Conservation (phyloP, 1,284 basidiomycete species). For the Rhodotorula sp. region DNA sequence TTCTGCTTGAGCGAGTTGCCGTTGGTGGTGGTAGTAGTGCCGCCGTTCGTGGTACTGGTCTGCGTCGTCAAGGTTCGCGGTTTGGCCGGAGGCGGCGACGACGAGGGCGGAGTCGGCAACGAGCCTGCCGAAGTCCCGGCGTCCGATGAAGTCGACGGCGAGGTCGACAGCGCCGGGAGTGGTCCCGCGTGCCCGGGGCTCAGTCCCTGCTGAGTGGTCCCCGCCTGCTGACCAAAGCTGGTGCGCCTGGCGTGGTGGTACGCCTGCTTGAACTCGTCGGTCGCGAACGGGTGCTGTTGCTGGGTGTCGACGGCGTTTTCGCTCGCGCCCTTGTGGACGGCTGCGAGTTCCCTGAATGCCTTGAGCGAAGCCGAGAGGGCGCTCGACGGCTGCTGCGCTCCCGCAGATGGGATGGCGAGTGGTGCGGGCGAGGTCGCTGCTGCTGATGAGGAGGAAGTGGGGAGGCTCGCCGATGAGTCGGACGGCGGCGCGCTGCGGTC, state of each 20-base stretch:
- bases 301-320: not conserved
- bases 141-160: slow-evolving; percentile 14
- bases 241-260: slow-evolving; percentile 33
- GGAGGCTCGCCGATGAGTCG: too few relatives aligned
- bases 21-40: not conserved
- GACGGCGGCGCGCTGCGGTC: not conserved
- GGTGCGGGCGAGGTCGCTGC: not conserved
- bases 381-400: slow-evolving; percentile 6
- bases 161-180: slow-evolving; percentile 17
- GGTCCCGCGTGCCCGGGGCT: not conserved
- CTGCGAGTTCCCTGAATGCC: slow-evolving; percentile 27
- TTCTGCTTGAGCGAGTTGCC: not conserved
- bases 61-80: not conserved
- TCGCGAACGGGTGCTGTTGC: slow-evolving; percentile 21
- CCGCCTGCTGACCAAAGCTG: slow-evolving; percentile 11
- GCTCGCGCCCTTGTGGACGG: slow-evolving; percentile 1
- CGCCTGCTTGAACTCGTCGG: slow-evolving; percentile 30
- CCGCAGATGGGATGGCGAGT: slow-evolving; percentile 6
- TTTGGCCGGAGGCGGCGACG: slow-evolving; percentile 4
- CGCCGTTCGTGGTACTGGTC: not conserved
- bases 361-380: slow-evolving; percentile 33
- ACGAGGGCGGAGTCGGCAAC: slow-evolving; percentile 33
- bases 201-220: not conserved
- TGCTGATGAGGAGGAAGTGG: not conserved
- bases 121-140: slow-evolving; percentile 17